Conservation (phyloP, 2,329 filamentous ascomycete genomes). For the Exophiala sp. region DNA sequence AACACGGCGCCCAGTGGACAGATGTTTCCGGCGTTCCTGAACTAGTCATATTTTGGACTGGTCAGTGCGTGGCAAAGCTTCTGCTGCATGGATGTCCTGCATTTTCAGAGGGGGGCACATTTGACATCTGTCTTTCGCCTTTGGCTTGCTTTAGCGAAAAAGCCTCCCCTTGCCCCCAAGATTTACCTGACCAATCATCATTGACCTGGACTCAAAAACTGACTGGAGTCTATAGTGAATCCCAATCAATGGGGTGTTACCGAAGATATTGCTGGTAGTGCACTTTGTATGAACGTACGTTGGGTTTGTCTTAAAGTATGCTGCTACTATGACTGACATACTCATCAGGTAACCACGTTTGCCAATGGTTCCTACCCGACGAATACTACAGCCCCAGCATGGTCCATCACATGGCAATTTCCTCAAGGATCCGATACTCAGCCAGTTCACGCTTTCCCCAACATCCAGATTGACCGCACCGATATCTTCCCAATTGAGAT, state of each 20-base stretch:
- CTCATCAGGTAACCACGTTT: slow-evolving; percentile 45
- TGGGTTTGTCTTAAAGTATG: background rate
- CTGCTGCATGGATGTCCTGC: slow-evolving; percentile 2
- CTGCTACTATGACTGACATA: background rate
- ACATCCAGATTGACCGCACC: slow-evolving; percentile 47
- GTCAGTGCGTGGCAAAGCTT: slow-evolving; percentile 1
- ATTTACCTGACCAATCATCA: slow-evolving; percentile 9
- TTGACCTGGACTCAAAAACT: background rate
- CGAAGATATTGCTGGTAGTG: slow-evolving; percentile 31
- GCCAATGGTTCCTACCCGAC: slow-evolving; percentile 52
- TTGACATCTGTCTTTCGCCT: background rate
- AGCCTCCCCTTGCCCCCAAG: background rate
- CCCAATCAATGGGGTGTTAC: slow-evolving; percentile 55
- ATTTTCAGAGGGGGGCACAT: background rate
- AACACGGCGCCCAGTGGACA: slow-evolving; percentile 2
- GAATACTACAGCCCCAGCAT: slow-evolving; percentile 46
- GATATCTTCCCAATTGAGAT: slow-evolving; percentile 45
- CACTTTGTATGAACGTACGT: slow-evolving; percentile 55
- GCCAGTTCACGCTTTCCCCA: slow-evolving; percentile 56
- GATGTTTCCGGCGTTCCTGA: slow-evolving; percentile 10
- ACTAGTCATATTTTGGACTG: slow-evolving; percentile 3
- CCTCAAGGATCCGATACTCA: slow-evolving; percentile 39
- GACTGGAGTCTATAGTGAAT: slow-evolving; percentile 43
- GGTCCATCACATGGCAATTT: slow-evolving; percentile 55
- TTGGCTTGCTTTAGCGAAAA: background rate